Conservation (phyloP, 2,329 filamentous ascomycete species). For the Knufia fluminis region DNA sequence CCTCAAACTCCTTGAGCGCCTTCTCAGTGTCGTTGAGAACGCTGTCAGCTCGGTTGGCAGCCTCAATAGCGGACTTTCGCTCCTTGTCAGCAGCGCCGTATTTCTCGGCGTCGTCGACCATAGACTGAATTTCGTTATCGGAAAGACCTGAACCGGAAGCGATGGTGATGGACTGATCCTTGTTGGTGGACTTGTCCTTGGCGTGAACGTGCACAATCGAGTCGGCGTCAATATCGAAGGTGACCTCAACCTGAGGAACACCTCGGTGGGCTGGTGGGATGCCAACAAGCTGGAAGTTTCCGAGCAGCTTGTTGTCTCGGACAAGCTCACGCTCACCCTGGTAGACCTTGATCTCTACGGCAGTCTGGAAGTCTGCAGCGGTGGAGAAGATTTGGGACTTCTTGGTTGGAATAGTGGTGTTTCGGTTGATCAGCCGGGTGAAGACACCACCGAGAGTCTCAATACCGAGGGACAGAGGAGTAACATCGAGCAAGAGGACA, state of each 20-base stretch:
- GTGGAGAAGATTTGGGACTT: slow-evolving; percentile 98
- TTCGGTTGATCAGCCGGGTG: slow-evolving; percentile 95
- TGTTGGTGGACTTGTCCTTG: slow-evolving; percentile 98
- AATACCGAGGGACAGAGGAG: slow-evolving; percentile 92
- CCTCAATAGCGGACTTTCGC: slow-evolving; percentile 89
- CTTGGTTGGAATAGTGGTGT: slow-evolving; percentile 98
- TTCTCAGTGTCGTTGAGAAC: slow-evolving; percentile 97
- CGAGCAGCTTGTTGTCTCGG: slow-evolving; percentile 94
- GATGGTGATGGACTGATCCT: slow-evolving; percentile 99
- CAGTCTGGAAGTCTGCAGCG: slow-evolving; percentile 94
- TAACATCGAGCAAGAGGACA: slow-evolving; percentile 88
- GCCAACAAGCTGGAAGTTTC: slow-evolving; percentile 98
- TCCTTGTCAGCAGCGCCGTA: slow-evolving; percentile 93
- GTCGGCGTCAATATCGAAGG: slow-evolving; percentile 97
- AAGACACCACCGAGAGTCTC: slow-evolving; percentile 97
- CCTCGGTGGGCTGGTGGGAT: slow-evolving; percentile 93
- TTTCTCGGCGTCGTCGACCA: slow-evolving; percentile 97
- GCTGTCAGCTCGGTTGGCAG: slow-evolving; percentile 93
- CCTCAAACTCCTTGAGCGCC: slow-evolving; percentile 91
- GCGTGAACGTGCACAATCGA: slow-evolving; percentile 96
- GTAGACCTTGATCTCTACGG: slow-evolving; percentile 99
- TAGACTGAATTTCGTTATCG: slow-evolving; percentile 86
- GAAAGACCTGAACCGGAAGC: slow-evolving; percentile 95
- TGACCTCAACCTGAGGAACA: slow-evolving; percentile 94
- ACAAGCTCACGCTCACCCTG: slow-evolving; percentile 99